These are phyloP conservation scores for Rhodotorula sp. DNA, from an alignment of 1,284 basidiomycete species.

Conservation along the genomic window DNA sequence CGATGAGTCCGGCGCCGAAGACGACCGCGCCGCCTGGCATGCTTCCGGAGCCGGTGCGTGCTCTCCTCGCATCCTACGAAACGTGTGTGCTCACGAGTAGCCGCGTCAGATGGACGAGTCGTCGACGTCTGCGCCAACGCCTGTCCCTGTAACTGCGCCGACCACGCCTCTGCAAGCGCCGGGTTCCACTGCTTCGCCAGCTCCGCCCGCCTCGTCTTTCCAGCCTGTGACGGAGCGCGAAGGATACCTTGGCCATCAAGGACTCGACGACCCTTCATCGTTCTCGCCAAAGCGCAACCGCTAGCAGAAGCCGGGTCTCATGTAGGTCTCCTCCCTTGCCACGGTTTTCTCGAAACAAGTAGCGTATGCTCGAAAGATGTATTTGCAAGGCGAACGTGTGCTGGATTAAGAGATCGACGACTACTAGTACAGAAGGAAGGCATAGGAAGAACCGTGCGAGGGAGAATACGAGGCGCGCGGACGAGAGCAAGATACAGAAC, in stretches of 20 bases:
- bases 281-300: not conserved
- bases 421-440: too few species aligned
- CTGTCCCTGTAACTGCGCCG: not conserved
- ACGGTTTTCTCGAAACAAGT: too few species aligned
- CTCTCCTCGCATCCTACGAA: not conserved
- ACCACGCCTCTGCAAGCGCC: not conserved
- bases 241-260: not conserved
- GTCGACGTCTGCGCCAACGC: not conserved
- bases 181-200: not conserved
- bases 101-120: conserved; percentile 9
- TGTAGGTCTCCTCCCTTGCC: not conserved
- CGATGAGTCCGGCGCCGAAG: not conserved
- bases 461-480: too few species aligned
- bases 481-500: too few species aligned
- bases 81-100: too few species aligned
- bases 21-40: conserved; percentile 2
- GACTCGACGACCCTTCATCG: conserved; percentile 14
- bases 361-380: too few species aligned
- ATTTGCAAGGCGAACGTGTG: too few species aligned
- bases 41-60: conserved; percentile 15
- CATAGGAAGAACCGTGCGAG: too few species aligned
- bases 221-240: conserved; percentile 6
- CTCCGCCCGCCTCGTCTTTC: not conserved
- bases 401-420: too few species aligned
- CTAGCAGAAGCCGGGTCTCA: too few species aligned